Percentiles rank a stretch among this genome's conserved stretches.
Conservation (phyloP, 179 eudicot genomes). For the Amaranthus tricolor region DNA sequence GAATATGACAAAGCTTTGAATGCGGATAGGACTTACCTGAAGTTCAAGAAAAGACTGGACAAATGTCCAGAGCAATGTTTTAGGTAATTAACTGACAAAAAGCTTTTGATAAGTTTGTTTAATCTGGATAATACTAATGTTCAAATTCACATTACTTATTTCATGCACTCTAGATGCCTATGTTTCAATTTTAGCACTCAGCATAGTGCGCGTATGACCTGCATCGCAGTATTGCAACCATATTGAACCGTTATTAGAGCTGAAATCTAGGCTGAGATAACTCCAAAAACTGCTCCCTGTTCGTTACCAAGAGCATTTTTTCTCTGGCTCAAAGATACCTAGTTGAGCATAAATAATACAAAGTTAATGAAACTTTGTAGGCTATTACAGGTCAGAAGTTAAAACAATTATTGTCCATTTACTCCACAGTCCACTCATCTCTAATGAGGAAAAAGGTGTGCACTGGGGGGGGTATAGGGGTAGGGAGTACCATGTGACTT, state of each 20-base stretch:
- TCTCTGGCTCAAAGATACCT: neutral
- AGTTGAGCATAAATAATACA: neutral
- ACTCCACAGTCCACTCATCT: neutral
- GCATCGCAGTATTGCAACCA: no score
- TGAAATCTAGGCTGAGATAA: no score
- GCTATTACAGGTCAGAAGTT: neutral
- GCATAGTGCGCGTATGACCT: no score
- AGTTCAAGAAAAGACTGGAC: slow-evolving; percentile 87
- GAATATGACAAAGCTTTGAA: slow-evolving; percentile 78
- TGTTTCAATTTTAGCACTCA: neutral
- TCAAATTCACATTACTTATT: neutral
- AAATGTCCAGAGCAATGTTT: slow-evolving; percentile 82
- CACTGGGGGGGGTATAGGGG: no score
- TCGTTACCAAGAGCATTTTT: no score
- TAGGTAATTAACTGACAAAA: slow-evolving; percentile 41
- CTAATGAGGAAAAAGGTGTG: no score
- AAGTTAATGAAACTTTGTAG: neutral
- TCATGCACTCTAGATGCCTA: neutral
- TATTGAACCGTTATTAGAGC: no score
- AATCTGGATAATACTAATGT: neutral
- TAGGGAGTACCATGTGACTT: no score
- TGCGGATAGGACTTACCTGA: slow-evolving; percentile 90
- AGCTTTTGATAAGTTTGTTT: neutral
- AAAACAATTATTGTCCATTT: neutral
- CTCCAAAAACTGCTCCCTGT: no score